phyloP scores from a whole-genome alignment of 768 basidiomycete genomes.

The Leccinum subgranulosum region DNA sequence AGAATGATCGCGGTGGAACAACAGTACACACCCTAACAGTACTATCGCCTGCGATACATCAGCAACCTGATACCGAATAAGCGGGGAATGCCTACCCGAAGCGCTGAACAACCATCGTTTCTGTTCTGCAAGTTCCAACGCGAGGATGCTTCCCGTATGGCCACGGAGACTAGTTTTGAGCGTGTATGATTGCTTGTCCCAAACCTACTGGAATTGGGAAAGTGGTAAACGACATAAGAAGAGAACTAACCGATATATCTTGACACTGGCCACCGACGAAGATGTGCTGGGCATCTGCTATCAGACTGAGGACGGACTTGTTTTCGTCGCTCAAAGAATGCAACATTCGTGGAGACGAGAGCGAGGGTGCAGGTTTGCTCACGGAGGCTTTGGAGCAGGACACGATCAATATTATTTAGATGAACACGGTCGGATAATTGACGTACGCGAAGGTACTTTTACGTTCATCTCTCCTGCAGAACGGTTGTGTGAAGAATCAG shows the following conservation, averaged over 20 bases:
- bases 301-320: conserved; percentile 72
- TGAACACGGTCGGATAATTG: background rate
- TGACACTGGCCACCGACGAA: conserved; percentile 80
- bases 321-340: conserved; percentile 71
- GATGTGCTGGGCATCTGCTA: conserved; percentile 68
- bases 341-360: conserved; percentile 46
- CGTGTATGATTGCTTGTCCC: conserved; percentile 71
- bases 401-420: conserved; percentile 8
- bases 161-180: conserved; percentile 69
- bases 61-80: background rate
- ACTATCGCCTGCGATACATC: conserved; percentile 63
- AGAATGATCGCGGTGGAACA: background rate
- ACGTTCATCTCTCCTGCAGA: conserved; percentile 4
- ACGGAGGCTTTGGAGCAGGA: conserved; percentile 46
- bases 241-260: conserved; percentile 62
- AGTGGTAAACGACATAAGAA: background rate
- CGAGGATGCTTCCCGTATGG: conserved; percentile 82
- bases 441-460: conserved; percentile 28
- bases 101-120: conserved; percentile 88
- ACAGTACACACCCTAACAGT: conserved; percentile 65
- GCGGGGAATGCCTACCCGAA: conserved; percentile 53
- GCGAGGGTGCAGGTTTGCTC: conserved; percentile 50
- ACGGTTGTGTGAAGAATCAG: conserved; percentile 3
- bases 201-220: conserved; percentile 57
- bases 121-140: conserved; percentile 70